Conservation (phyloP, 257 asterid genomes). For the Solanum microdontum region DNA sequence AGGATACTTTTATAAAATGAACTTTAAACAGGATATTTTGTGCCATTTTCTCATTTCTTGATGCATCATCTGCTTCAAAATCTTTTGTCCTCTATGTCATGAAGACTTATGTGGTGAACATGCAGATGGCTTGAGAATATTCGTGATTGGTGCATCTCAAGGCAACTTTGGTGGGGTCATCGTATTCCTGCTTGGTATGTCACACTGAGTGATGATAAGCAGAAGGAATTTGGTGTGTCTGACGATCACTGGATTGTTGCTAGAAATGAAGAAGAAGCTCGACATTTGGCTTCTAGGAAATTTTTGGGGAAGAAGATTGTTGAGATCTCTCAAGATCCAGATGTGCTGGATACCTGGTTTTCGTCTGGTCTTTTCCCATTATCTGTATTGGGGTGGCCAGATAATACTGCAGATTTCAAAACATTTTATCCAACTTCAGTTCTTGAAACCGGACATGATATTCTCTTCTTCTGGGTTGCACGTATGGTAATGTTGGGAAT, state of each 20-base stretch:
- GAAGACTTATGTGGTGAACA: constrained; percentile 2
- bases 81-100: background rate
- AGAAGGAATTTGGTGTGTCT: constrained; percentile 58
- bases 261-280: constrained; percentile 62
- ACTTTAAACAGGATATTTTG: background rate
- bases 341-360: constrained; percentile 96
- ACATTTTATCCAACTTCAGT: constrained; percentile 84
- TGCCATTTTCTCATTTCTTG: background rate
- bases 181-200: constrained; percentile 94
- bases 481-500: constrained; percentile 98
- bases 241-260: constrained; percentile 80
- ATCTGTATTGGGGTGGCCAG: constrained; percentile 94
- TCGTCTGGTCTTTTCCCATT: constrained; percentile 88
- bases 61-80: background rate
- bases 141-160: constrained; percentile 96
- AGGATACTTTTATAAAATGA: background rate
- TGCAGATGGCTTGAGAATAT: constrained; percentile 97
- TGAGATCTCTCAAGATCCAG: constrained; percentile 74
- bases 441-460: constrained; percentile 93
- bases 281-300: constrained; percentile 38
- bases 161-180: constrained; percentile 99
- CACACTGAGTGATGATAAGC: constrained; percentile 52
- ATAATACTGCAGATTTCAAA: constrained; percentile 64
- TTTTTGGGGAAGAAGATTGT: constrained; percentile 50
- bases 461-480: constrained; percentile 95